Conservation (phyloP, 116 monocot species). For the Iris pallida region DNA sequence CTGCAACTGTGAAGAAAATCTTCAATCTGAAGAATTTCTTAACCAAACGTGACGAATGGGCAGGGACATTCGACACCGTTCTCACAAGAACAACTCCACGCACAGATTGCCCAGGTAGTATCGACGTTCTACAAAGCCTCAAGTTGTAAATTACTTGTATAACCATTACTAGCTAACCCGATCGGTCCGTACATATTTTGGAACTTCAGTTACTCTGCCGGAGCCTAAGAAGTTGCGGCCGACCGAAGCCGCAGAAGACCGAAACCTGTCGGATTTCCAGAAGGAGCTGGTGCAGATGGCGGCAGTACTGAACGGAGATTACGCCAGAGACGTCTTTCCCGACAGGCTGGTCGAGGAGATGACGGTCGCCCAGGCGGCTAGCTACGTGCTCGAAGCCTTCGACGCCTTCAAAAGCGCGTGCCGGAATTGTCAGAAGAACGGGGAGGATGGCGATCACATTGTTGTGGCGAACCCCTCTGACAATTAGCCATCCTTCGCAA, state of each 20-base stretch:
- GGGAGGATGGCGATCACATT: conserved; percentile 43
- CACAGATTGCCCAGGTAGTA: conserved; percentile 67
- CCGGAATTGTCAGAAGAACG: conserved; percentile 32
- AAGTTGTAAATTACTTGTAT: neutral
- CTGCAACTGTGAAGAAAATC: conserved; percentile 88
- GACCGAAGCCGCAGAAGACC: conserved; percentile 35
- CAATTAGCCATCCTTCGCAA: conserved; percentile 16
- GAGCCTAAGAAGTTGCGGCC: conserved; percentile 53
- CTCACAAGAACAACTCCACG: conserved; percentile 46
- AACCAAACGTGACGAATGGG: conserved; percentile 83
- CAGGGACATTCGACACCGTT: conserved; percentile 74
- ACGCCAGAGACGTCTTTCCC: conserved; percentile 42
- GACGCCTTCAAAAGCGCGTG: conserved; percentile 43
- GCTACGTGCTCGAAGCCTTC: conserved; percentile 46
- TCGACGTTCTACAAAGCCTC: too few relatives aligned
- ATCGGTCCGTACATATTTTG: neutral
- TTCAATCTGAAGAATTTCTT: conserved; percentile 69
- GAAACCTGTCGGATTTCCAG: conserved; percentile 63
- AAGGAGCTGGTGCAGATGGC: conserved; percentile 71
- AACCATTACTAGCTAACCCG: neutral
- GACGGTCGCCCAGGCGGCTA: conserved; percentile 66
- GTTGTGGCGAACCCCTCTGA: conserved; percentile 24
- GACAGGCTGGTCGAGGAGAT: conserved; percentile 53
- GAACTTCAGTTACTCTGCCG: conserved; percentile 39
- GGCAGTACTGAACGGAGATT: conserved; percentile 72